phyloP scores from a whole-genome alignment of 2,329 filamentous ascomycete genomes.

The Paraphaeosphaeria minitans region DNA sequence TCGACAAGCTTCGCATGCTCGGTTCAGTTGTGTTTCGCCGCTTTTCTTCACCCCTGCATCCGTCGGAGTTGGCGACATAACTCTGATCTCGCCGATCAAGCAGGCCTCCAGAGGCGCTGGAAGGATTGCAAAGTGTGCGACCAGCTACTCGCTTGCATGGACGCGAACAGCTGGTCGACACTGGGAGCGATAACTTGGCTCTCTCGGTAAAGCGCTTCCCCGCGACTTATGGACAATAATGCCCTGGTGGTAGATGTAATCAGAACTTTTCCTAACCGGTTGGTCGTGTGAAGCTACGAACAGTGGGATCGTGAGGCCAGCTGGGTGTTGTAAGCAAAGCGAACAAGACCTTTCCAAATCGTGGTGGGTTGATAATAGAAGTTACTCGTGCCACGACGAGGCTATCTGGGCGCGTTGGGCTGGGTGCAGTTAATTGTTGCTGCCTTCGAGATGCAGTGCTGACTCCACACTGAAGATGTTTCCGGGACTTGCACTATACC shows the following conservation, averaged over 20 bases:
- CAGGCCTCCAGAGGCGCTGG: background rate
- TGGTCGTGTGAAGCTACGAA: background rate
- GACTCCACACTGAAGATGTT: background rate
- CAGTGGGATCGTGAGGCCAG: background rate
- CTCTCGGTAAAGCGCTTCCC: background rate
- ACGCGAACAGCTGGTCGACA: conserved; percentile 2
- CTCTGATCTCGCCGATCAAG: background rate
- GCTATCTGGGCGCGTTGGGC: background rate
- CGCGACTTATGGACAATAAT: background rate
- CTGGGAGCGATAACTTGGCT: background rate
- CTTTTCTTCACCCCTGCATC: conserved; percentile 24
- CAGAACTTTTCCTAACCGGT: background rate
- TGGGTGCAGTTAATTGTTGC: conserved; percentile 1
- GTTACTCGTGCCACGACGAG: background rate
- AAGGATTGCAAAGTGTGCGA: background rate
- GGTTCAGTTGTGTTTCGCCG: conserved; percentile 39
- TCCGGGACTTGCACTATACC: background rate
- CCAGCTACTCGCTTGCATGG: conserved; percentile 5
- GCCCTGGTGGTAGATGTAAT: background rate
- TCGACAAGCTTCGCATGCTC: conserved; percentile 45
- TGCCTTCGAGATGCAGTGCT: conserved; percentile 6
- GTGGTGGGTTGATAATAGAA: background rate
- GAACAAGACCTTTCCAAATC: background rate
- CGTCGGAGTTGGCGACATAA: conserved; percentile 13
- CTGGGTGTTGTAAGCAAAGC: background rate